Conservation (phyloP, 768 basidiomycete genomes). For the Tulasnella sp. region DNA sequence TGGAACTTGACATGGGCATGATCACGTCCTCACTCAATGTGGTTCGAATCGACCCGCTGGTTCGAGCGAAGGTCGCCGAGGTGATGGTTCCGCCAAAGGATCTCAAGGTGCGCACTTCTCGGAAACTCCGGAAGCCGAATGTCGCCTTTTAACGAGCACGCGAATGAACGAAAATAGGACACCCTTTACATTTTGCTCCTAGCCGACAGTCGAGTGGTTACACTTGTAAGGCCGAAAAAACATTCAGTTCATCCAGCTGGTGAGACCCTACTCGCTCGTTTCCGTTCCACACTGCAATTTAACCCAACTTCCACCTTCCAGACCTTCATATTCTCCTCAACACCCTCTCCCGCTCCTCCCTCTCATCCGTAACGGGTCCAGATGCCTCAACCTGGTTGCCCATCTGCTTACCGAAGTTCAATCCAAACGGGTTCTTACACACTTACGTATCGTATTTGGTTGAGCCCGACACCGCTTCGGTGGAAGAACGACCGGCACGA, state of each 20-base stretch:
- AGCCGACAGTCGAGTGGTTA: constrained; percentile 71
- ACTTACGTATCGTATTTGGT: constrained; percentile 69
- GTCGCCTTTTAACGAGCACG: no score
- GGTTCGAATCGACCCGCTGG: constrained; percentile 62
- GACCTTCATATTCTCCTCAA: constrained; percentile 93
- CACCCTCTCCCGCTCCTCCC: constrained; percentile 76
- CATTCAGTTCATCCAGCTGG: constrained; percentile 95
- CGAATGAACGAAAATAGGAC: constrained; percentile 78
- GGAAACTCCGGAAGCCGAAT: background rate
- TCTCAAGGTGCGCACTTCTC: constrained; percentile 57
- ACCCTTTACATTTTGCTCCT: constrained; percentile 89
- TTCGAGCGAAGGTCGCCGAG: constrained; percentile 76
- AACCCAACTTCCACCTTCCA: constrained; percentile 34
- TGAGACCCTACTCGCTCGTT: constrained; percentile 37
- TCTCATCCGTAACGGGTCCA: constrained; percentile 56
- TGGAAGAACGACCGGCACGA: background rate
- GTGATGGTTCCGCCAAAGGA: constrained; percentile 74
- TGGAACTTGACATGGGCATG: constrained; percentile 79
- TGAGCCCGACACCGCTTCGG: background rate
- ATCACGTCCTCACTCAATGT: constrained; percentile 77
- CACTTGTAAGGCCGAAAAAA: constrained; percentile 82
- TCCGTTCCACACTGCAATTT: background rate
- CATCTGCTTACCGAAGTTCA: constrained; percentile 92
- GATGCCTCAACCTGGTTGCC: constrained; percentile 90
- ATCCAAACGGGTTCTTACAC: constrained; percentile 83